Conservation (phyloP, 129 eudicot genomes). For the Daucus carota region DH1_v3.0 NC_030383.2:58177501-58178000, state of each 20-base stretch:
- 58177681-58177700: no score
- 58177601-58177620: no score
- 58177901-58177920: not conserved
- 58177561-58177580: no score
- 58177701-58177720: not conserved
- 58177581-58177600: no score
- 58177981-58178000: not conserved
- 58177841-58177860: not conserved
- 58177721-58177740: no score
- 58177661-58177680: no score
- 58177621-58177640: no score
- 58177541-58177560: no score
- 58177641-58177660: no score
- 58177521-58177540: no score
- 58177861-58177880: not conserved
- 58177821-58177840: not conserved
- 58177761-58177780: not conserved
- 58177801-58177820: not conserved
- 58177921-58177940: not conserved
- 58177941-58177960: not conserved
- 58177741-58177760: not conserved
- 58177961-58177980: constrained; percentile 5
- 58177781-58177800: no score
- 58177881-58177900: not conserved
- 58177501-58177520: not conserved